phyloP scores from a whole-genome alignment of 306 rosid genomes.

The Hippophae gyantsensis region DNA sequence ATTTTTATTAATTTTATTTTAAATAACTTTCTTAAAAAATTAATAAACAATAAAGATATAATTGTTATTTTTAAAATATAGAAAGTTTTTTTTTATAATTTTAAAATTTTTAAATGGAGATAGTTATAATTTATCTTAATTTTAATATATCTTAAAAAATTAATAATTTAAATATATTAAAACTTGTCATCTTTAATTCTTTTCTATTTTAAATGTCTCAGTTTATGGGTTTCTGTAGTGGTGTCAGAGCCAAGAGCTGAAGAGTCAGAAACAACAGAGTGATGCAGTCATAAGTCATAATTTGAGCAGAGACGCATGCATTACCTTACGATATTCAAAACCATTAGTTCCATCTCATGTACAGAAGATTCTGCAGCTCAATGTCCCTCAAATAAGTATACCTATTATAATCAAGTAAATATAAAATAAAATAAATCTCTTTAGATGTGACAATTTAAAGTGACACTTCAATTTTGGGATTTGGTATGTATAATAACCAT shows the following conservation, averaged over 20 bases:
- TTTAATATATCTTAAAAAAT: no score
- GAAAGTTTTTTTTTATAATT: no score
- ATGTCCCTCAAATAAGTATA: conserved; percentile 88
- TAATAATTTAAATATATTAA: conserved; percentile 2
- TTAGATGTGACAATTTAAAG: no score
- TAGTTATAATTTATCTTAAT: no score
- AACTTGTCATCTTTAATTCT: conserved; percentile 12
- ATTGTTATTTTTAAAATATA: no score
- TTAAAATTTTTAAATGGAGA: no score
- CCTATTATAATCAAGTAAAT: conserved; percentile 37
- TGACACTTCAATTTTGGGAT: no score
- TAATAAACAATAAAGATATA: no score
- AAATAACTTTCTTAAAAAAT: no score
- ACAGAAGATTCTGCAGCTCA: conserved; percentile 77
- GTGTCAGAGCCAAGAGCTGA: conserved; percentile 83
- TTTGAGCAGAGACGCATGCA: conserved; percentile 57
- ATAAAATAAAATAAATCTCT: no score
- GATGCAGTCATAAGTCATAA: conserved; percentile 56
- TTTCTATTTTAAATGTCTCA: conserved; percentile 21
- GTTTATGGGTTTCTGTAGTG: conserved; percentile 88
- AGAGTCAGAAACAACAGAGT: conserved; percentile 54
- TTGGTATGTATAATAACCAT: no score
- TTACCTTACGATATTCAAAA: conserved; percentile 44
- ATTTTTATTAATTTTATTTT: no score
- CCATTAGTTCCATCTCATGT: conserved; percentile 81